A percentile compares a stretch with the other conserved stretches of the same genome.
Conservation (phyloP, 2,329 filamentous ascomycete genomes). For the Parafenestella ontariensis region DNA sequence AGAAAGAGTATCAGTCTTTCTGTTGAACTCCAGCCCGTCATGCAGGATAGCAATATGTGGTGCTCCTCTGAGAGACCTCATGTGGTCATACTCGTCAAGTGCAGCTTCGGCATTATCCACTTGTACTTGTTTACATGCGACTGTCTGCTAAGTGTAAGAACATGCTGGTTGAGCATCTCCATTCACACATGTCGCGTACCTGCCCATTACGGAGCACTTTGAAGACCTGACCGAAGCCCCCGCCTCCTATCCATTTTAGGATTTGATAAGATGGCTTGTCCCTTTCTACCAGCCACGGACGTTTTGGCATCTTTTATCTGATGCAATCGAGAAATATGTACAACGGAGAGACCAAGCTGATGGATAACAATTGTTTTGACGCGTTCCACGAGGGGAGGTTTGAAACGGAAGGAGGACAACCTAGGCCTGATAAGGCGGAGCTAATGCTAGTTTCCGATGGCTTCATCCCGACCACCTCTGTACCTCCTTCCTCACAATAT, state of each 20-base stretch:
- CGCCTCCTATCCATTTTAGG: constrained; percentile 21
- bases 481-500: too few species aligned
- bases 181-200: not conserved
- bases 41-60: constrained; percentile 19
- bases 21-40: constrained; percentile 16
- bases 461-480: not conserved
- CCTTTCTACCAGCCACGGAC: constrained; percentile 9
- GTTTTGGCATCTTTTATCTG: not conserved
- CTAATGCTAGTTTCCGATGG: not conserved
- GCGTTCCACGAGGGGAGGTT: not conserved
- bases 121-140: constrained; percentile 21
- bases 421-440: not conserved
- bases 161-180: not conserved
- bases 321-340: not conserved
- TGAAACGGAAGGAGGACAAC: not conserved
- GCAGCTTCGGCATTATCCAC: constrained; percentile 8
- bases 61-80: constrained; percentile 11
- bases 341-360: not conserved
- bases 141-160: not conserved
- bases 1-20: constrained; percentile 7
- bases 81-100: constrained; percentile 15
- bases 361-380: not conserved
- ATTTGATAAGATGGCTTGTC: constrained; percentile 15
- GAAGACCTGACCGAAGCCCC: constrained; percentile 21
- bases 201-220: constrained; percentile 16